Evolutionary conservation across 2,329 filamentous ascomycete genomes (phyloP).

Genomic region (Graphilbum fragrans): DNA sequence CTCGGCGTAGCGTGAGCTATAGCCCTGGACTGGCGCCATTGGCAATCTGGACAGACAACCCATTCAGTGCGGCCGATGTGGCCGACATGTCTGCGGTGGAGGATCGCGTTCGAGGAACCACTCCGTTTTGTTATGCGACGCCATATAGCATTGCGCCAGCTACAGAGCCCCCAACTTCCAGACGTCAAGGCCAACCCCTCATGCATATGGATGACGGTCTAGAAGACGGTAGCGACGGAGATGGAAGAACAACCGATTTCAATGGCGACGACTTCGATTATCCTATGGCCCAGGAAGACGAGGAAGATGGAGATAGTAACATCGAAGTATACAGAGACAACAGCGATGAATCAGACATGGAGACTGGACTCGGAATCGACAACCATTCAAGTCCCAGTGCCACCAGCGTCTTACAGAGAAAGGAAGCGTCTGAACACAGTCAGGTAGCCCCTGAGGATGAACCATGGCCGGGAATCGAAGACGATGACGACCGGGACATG

Average conservation of each 20-base stretch:
- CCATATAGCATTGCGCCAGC: slow-evolving; percentile 53
- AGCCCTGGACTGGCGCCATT: slow-evolving; percentile 15
- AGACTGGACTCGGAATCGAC: neutral
- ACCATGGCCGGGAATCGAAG: slow-evolving; percentile 42
- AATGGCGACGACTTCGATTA: slow-evolving; percentile 15
- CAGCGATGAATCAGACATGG: slow-evolving; percentile 12
- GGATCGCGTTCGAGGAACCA: slow-evolving; percentile 29
- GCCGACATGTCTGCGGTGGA: slow-evolving; percentile 10
- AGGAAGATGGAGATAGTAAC: slow-evolving; percentile 20
- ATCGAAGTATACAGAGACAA: slow-evolving; percentile 18
- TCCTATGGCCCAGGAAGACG: slow-evolving; percentile 20
- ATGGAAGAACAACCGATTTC: too few species aligned
- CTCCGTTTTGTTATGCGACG: slow-evolving; percentile 63
- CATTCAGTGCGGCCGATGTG: slow-evolving; percentile 21
- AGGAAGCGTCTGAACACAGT: slow-evolving; percentile 7
- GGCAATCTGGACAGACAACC: neutral
- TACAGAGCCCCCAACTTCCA: slow-evolving; percentile 21
- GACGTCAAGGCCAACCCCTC: too few species aligned
- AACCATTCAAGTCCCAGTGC: slow-evolving; percentile 32
- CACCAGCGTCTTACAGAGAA: slow-evolving; percentile 15
- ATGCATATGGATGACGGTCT: neutral
- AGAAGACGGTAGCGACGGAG: slow-evolving; percentile 14
- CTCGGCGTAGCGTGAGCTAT: slow-evolving; percentile 35
- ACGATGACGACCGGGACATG: slow-evolving; percentile 1
- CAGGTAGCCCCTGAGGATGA: slow-evolving; percentile 36